Percentiles rank a stretch among this genome's conserved stretches.
Evolutionary conservation across 2,329 filamentous ascomycete genomes (phyloP).

Genomic region (Neodidymelliopsis sp.): DNA sequence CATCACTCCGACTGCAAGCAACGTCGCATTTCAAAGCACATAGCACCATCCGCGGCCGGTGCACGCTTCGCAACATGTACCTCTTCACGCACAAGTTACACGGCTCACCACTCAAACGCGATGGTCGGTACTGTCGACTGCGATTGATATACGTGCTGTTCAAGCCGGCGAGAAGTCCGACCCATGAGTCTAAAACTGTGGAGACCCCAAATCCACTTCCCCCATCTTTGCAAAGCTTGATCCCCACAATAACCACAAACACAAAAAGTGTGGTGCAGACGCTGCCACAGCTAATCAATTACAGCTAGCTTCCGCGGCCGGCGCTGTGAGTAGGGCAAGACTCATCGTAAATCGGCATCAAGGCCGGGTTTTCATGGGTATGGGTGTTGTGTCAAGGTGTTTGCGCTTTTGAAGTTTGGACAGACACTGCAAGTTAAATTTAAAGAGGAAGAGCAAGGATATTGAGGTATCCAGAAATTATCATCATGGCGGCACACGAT

Average conservation of each 20-base stretch:
- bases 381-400: too few species aligned
- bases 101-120: background rate
- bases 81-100: background rate
- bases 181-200: too few species aligned
- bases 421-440: background rate
- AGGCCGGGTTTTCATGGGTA: slow-evolving; percentile 4
- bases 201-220: slow-evolving; percentile 1
- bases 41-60: slow-evolving; percentile 17
- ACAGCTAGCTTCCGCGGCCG: slow-evolving; percentile 33
- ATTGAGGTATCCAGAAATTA: slow-evolving; percentile 2
- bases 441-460: slow-evolving; percentile 1
- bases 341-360: slow-evolving; percentile 4
- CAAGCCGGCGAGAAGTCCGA: slow-evolving; percentile 17
- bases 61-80: background rate
- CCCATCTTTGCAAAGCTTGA: slow-evolving; percentile 7
- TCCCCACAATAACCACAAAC: slow-evolving; percentile 17
- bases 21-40: slow-evolving; percentile 10
- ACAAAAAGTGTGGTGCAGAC: background rate
- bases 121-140: too few species aligned
- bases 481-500: slow-evolving; percentile 17
- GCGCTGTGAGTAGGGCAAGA: slow-evolving; percentile 3
- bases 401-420: too few species aligned
- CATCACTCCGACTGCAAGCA: slow-evolving; percentile 4
- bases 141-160: background rate
- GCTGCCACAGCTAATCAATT: background rate